Percentiles rank a stretch among this genome's conserved stretches.
These are phyloP conservation scores for Syzygium oleosum DNA, from an alignment of 345 rosid genomes.

Conservation along the genomic window DNA sequence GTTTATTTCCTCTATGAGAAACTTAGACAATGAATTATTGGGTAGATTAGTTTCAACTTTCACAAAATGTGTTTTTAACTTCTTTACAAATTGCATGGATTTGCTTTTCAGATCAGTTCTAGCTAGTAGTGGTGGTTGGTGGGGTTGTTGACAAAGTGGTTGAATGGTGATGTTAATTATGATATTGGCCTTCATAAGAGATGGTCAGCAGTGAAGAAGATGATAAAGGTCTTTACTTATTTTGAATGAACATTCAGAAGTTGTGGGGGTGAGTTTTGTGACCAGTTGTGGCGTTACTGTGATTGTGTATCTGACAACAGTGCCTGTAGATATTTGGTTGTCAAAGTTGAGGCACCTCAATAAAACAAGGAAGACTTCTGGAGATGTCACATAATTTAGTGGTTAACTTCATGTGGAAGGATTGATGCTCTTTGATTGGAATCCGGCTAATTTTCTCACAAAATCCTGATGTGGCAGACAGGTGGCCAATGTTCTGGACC, in stretches of 20 bases:
- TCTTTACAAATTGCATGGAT: background rate
- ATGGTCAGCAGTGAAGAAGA: background rate
- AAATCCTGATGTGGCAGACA: background rate
- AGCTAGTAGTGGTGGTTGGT: background rate
- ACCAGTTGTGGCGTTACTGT: background rate
- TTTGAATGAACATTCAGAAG: background rate
- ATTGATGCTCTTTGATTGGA: background rate
- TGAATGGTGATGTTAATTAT: background rate
- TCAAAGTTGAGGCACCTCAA: background rate
- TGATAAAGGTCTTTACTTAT: background rate
- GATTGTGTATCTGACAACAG: background rate
- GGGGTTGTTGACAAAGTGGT: background rate
- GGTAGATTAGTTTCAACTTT: background rate
- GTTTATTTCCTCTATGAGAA: background rate
- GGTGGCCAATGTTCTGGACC: background rate
- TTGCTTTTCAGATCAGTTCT: background rate
- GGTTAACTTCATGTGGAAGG: background rate
- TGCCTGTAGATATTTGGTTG: background rate
- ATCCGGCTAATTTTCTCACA: background rate
- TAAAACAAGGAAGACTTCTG: background rate
- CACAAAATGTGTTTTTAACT: background rate
- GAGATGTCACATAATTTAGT: background rate
- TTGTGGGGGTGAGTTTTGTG: background rate
- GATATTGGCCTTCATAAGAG: background rate
- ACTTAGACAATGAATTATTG: background rate